Evolutionary conservation across 2,329 filamentous ascomycete species (phyloP).

Genomic region (Paraphaeosphaeria sporulosa): DNA sequence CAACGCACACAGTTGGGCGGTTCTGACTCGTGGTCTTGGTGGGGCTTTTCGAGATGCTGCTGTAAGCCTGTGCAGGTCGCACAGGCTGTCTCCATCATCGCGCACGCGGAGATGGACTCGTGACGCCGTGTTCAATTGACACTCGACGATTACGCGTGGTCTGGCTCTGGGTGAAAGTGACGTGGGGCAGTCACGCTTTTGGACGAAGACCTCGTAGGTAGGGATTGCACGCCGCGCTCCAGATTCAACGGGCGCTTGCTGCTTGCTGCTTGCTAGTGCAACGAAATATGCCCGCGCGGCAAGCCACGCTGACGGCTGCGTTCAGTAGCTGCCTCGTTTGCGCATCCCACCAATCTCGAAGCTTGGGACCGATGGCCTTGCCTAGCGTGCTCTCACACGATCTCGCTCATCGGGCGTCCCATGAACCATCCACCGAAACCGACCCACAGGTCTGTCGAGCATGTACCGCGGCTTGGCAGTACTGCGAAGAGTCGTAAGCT

Average conservation of each 20-base stretch:
- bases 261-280: conserved; percentile 8
- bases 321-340: background rate
- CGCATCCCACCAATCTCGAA: background rate
- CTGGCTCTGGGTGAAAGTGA: background rate
- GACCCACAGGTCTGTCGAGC: no score
- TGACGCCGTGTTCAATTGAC: background rate
- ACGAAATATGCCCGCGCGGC: background rate
- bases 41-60: conserved; percentile 34
- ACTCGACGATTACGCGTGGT: background rate
- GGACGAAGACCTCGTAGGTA: background rate
- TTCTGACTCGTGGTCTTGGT: conserved; percentile 23
- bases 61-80: conserved; percentile 45
- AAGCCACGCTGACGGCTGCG: conserved; percentile 10
- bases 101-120: background rate
- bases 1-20: conserved; percentile 25
- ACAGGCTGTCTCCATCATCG: conserved; percentile 39
- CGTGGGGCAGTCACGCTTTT: conserved; percentile 3
- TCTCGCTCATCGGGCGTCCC: no score
- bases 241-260: conserved; percentile 4
- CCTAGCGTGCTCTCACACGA: no score
- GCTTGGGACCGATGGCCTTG: background rate
- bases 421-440: no score
- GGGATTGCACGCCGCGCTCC: background rate
- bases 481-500: background rate
- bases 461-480: background rate